Evolutionary conservation across 306 rosid species (phyloP).

Genomic region (Dryas octopetala): DNA sequence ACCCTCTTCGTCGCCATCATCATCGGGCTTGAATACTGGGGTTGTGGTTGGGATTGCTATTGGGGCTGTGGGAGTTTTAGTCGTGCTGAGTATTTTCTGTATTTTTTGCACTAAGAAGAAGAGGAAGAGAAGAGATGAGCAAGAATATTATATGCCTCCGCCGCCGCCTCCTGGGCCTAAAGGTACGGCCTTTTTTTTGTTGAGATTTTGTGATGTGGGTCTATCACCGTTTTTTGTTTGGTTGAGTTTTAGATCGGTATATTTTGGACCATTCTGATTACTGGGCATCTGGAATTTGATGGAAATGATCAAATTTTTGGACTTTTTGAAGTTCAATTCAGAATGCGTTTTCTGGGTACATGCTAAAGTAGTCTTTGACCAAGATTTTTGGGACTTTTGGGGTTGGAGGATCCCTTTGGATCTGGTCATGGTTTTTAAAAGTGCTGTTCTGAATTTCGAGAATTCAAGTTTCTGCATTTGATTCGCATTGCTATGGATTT

Average conservation of each 20-base stretch:
- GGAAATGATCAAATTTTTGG: background rate
- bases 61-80: conserved; percentile 61
- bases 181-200: conserved; percentile 43
- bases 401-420: conserved; percentile 11
- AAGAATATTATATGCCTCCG: conserved; percentile 51
- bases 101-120: conserved; percentile 67
- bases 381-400: background rate
- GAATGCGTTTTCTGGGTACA: background rate
- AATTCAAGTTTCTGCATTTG: background rate
- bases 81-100: conserved; percentile 54
- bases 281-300: background rate
- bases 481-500: background rate
- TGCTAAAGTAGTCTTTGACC: background rate
- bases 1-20: conserved; percentile 31
- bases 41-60: conserved; percentile 66
- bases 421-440: conserved; percentile 17
- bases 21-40: conserved; percentile 48
- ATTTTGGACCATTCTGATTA: background rate
- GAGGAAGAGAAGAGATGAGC: conserved; percentile 62
- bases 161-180: conserved; percentile 58
- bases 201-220: background rate
- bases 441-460: background rate
- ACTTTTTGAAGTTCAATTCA: background rate
- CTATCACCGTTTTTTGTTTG: background rate
- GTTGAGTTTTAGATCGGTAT: background rate